phyloP scores from a whole-genome alignment of 192 early-diverging fungal genomes.

The Podila horticola region DNA sequence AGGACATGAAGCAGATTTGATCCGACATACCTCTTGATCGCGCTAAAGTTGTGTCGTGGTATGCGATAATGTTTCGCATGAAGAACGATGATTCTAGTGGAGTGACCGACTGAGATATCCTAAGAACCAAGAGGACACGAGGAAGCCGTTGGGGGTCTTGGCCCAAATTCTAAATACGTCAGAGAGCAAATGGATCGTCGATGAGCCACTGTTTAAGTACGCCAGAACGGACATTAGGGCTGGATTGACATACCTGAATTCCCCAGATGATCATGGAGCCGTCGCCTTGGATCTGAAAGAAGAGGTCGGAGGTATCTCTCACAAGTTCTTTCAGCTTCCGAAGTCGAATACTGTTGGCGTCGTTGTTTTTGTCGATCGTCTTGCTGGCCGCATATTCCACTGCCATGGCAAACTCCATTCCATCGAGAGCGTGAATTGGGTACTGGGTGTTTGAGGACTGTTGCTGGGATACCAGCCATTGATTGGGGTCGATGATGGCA shows the following conservation, averaged over 20 bases:
- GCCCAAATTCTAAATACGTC: conserved; percentile 64
- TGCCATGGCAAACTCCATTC: conserved; percentile 61
- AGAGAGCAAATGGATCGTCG: too few relatives aligned
- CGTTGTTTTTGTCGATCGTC: conserved; percentile 46
- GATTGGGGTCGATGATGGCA: conserved; percentile 75
- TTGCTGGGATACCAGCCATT: conserved; percentile 58
- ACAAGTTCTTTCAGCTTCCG: conserved; percentile 67
- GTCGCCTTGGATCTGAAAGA: conserved; percentile 76
- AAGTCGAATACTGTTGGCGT: conserved; percentile 47
- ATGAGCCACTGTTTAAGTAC: too few relatives aligned
- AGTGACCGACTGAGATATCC: conserved; percentile 64
- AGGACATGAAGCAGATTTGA: not conserved
- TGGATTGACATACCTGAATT: conserved; percentile 65
- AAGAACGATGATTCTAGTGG: conserved; percentile 70
- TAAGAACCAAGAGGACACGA: conserved; percentile 73
- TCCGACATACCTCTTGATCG: conserved; percentile 41
- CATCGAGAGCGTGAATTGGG: conserved; percentile 69
- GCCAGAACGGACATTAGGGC: not conserved
- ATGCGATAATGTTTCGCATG: conserved; percentile 56
- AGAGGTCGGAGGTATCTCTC: conserved; percentile 79
- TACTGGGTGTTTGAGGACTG: conserved; percentile 46
- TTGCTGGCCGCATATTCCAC: conserved; percentile 46
- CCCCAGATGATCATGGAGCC: conserved; percentile 85
- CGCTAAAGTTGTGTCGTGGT: conserved; percentile 52
- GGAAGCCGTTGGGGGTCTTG: conserved; percentile 70